phyloP scores from a whole-genome alignment of 495 filamentous ascomycete species.

The Glarea lozoyensis region DNA sequence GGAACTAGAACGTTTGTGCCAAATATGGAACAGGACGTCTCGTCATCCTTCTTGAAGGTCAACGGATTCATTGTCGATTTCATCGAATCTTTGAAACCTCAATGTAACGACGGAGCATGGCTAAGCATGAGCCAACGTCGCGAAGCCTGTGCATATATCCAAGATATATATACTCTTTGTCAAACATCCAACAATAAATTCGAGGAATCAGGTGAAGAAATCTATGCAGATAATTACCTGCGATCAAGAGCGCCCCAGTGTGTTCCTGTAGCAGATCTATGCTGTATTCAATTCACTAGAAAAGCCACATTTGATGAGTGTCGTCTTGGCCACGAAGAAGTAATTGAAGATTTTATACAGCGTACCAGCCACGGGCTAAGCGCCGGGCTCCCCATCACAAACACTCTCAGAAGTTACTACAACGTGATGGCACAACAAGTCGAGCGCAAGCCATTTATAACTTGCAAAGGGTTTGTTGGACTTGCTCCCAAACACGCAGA shows the following conservation, averaged over 20 bases:
- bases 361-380: not conserved
- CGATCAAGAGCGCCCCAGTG: not conserved
- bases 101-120: not conserved
- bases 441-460: constrained; percentile 7
- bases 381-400: not conserved
- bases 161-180: constrained; percentile 1
- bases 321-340: not conserved
- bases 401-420: not conserved
- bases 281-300: not conserved
- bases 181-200: constrained; percentile 1
- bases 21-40: not conserved
- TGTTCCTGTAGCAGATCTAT: constrained; percentile 6
- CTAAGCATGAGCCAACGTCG: not conserved
- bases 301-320: not conserved
- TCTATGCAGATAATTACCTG: not conserved
- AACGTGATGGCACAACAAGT: not conserved
- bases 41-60: not conserved
- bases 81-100: not conserved
- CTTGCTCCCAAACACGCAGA: constrained; percentile 6
- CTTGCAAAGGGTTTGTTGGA: constrained; percentile 8
- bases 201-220: not conserved
- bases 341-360: not conserved
- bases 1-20: not conserved
- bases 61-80: constrained; percentile 3
- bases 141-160: not conserved